Percentiles rank a stretch among this genome's conserved stretches.
Conservation (phyloP, 1,139 yeast genomes). For the Yamadazyma pseudoaaseri region DNA sequence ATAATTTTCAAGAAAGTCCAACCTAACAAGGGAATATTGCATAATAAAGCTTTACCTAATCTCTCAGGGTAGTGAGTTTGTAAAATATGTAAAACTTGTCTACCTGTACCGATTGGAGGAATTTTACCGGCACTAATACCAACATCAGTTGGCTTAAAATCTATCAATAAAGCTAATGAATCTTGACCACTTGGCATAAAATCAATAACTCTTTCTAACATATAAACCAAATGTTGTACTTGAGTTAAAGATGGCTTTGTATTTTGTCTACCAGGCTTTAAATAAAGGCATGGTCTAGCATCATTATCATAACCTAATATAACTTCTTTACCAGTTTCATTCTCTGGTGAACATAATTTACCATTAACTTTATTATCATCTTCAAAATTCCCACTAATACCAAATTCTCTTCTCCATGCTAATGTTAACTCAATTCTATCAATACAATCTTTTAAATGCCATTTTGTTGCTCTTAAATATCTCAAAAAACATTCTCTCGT, state of each 20-base stretch:
- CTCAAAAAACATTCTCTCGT: constrained; percentile 49
- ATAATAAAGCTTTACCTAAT: constrained; percentile 46
- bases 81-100: constrained; percentile 69
- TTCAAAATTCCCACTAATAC: constrained; percentile 32
- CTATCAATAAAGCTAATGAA: constrained; percentile 45
- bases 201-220: constrained; percentile 48
- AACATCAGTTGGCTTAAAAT: constrained; percentile 45
- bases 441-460: constrained; percentile 41
- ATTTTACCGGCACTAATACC: constrained; percentile 62
- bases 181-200: constrained; percentile 53
- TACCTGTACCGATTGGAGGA: constrained; percentile 80
- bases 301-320: constrained; percentile 48
- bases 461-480: constrained; percentile 48
- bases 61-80: constrained; percentile 56
- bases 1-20: constrained; percentile 47
- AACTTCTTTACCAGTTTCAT: constrained; percentile 49
- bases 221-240: constrained; percentile 49
- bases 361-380: constrained; percentile 35
- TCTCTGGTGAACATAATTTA: constrained; percentile 32
- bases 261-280: constrained; percentile 50
- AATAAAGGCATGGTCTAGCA: constrained; percentile 47
- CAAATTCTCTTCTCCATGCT: constrained; percentile 51
- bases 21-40: constrained; percentile 49
- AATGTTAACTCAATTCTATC: constrained; percentile 41
- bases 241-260: constrained; percentile 44